Percentiles rank a stretch among this genome's conserved stretches.
phyloP scores from a whole-genome alignment of 305 asterid genomes.

The Fraxinus velutina region DNA sequence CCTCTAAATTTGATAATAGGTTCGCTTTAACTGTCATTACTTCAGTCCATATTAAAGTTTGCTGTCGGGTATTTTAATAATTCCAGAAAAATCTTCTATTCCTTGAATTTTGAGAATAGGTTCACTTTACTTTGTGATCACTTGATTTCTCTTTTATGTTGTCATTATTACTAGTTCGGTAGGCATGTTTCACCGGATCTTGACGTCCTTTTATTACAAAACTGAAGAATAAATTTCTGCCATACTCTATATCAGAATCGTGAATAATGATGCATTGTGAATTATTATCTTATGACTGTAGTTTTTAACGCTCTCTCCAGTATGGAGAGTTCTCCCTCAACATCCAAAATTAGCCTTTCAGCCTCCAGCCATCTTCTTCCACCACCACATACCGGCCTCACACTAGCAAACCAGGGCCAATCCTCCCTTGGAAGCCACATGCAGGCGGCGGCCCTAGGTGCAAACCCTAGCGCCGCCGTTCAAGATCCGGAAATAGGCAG shows the following conservation, averaged over 20 bases:
- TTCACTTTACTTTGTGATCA: neutral
- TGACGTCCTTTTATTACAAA: neutral
- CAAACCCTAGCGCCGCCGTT: no score
- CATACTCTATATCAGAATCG: neutral
- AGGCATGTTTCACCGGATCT: neutral
- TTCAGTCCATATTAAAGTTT: neutral
- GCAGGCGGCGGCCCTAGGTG: no score
- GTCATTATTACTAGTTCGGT: neutral
- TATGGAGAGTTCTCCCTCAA: no score
- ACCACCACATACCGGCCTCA: no score
- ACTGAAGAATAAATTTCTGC: neutral
- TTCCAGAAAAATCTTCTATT: neutral
- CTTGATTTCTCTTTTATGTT: neutral
- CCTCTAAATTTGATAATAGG: neutral
- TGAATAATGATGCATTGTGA: neutral
- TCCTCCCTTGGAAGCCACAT: no score
- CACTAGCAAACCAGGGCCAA: no score
- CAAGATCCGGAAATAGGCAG: no score
- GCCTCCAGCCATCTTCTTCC: no score
- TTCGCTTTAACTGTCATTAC: no score
- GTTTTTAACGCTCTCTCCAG: no score
- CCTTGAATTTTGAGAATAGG: neutral
- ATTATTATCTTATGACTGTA: neutral
- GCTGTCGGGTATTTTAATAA: neutral
- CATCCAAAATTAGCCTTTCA: no score